These are phyloP conservation scores for Nepenthes mirabilis DNA, from an alignment of 148 eudicot genomes.

Conservation along the genomic window DNA sequence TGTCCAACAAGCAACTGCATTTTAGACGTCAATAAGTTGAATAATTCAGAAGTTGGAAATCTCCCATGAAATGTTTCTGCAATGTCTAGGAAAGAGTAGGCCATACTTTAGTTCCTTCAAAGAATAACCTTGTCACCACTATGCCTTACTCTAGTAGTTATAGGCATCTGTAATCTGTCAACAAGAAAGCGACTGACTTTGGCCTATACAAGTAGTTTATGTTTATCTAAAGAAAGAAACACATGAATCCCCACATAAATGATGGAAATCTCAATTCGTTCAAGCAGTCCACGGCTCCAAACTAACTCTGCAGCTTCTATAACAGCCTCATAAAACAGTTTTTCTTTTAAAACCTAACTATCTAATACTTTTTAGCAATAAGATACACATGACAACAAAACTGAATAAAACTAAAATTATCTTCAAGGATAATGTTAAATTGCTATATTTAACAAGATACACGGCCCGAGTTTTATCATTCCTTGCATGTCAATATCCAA, in stretches of 20 bases:
- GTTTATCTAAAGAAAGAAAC: constrained; percentile 42
- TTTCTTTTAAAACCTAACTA: constrained; percentile 34
- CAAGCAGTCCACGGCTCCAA: constrained; percentile 58
- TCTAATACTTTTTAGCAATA: neutral
- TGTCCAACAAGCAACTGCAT: no score
- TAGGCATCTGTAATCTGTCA: constrained; percentile 36
- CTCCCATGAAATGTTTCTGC: constrained; percentile 34
- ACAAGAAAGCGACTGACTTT: constrained; percentile 53
- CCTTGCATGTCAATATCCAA: no score
- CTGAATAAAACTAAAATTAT: no score
- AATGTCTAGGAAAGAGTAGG: constrained; percentile 63
- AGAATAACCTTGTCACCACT: constrained; percentile 51
- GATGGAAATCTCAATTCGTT: constrained; percentile 53
- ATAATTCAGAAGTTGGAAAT: constrained; percentile 61
- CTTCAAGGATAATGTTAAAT: no score
- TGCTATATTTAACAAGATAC: no score
- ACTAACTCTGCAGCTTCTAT: constrained; percentile 46
- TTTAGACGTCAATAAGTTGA: constrained; percentile 5
- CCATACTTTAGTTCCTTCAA: constrained; percentile 69
- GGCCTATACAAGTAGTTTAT: constrained; percentile 37
- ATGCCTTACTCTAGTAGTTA: constrained; percentile 45
- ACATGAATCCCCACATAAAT: constrained; percentile 53
- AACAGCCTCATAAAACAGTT: constrained; percentile 44
- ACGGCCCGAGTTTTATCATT: no score
- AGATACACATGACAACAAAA: neutral